A percentile compares a stretch with the other conserved stretches of the same genome.
These are phyloP conservation scores for Sphaceloma murrayae DNA, from an alignment of 2,329 filamentous ascomycete genomes.

Conservation along the genomic window DNA sequence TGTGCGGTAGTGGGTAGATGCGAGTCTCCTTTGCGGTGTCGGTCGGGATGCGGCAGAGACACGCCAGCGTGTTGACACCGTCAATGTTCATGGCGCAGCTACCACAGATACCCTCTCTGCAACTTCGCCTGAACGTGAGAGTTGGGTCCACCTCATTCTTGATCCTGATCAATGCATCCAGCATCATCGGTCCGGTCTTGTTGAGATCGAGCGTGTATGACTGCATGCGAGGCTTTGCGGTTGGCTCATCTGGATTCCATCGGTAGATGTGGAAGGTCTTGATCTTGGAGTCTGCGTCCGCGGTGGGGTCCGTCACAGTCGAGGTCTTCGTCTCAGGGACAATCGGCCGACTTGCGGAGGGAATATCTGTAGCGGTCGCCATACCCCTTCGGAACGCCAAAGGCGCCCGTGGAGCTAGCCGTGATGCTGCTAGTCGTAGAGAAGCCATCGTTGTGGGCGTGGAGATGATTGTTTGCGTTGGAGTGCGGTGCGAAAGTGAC, in stretches of 20 bases:
- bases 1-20: slow-evolving; percentile 38
- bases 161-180: slow-evolving; percentile 93
- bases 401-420: slow-evolving; percentile 24
- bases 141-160: slow-evolving; percentile 99
- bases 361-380: slow-evolving; percentile 29
- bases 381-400: slow-evolving; percentile 28
- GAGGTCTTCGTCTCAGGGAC: slow-evolving; percentile 47
- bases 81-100: slow-evolving; percentile 99
- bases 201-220: slow-evolving; percentile 90
- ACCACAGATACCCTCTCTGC: slow-evolving; percentile 95
- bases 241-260: slow-evolving; percentile 91
- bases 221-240: slow-evolving; percentile 92
- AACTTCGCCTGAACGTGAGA: slow-evolving; percentile 89
- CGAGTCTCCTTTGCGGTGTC: slow-evolving; percentile 61
- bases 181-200: slow-evolving; percentile 98
- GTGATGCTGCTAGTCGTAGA: slow-evolving; percentile 29
- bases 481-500: slow-evolving; percentile 14
- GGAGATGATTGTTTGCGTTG: slow-evolving; percentile 20
- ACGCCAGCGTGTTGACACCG: slow-evolving; percentile 94
- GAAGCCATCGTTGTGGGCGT: slow-evolving; percentile 25
- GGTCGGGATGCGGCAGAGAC: slow-evolving; percentile 88
- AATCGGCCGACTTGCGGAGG: slow-evolving; percentile 26
- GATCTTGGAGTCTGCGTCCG: slow-evolving; percentile 50
- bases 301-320: slow-evolving; percentile 52
- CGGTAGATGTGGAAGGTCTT: slow-evolving; percentile 99